phyloP scores from a whole-genome alignment of 257 asterid genomes.

The Leptodermis oblonga region DNA sequence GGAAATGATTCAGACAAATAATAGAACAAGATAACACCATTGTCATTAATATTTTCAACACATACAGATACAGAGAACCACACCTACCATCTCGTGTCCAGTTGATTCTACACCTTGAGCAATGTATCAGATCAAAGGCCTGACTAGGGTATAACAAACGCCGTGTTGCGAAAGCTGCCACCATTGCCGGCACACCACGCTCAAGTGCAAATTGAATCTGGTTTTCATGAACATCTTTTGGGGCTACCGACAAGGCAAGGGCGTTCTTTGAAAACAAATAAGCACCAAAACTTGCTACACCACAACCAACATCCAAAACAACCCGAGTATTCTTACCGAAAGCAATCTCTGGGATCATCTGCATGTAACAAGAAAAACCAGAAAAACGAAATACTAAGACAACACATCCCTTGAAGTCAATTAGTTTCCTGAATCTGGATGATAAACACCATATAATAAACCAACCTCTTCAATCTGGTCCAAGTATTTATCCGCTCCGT shows the following conservation, averaged over 20 bases:
- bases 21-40: no score
- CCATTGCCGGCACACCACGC: constrained; percentile 97
- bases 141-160: constrained; percentile 89
- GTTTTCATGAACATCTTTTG: constrained; percentile 94
- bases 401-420: neutral
- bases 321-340: constrained; percentile 84
- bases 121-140: constrained; percentile 86
- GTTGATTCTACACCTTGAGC: constrained; percentile 94
- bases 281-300: constrained; percentile 98
- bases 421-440: neutral
- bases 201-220: constrained; percentile 98
- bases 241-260: constrained; percentile 83
- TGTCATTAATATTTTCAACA: neutral
- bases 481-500: constrained; percentile 89
- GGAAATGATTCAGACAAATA: neutral
- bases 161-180: constrained; percentile 74
- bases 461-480: constrained; percentile 85
- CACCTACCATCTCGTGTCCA: constrained; percentile 96
- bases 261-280: constrained; percentile 75
- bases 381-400: constrained; percentile 4
- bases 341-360: constrained; percentile 93
- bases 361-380: neutral
- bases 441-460: neutral
- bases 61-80: neutral
- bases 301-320: constrained; percentile 90